Base-by-base conservation (phyloP, 179 eudicot species). In the Silene noctiflora region DNA sequence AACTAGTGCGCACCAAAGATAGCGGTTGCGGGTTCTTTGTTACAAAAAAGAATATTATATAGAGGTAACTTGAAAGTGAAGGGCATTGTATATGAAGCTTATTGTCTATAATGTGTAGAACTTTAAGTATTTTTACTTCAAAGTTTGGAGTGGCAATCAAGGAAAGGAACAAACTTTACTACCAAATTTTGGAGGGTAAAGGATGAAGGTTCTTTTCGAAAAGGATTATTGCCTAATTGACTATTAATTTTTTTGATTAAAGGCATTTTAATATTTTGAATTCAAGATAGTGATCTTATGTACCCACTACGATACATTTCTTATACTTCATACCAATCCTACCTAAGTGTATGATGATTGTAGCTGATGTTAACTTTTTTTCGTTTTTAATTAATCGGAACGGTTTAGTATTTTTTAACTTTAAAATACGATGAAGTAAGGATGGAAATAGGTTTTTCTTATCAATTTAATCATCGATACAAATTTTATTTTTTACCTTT, bases 51-150 rank as follows among this genome's bases (percentile, higher is more conserved):
- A 33, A 33, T 33, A 33, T 33, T 33, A 33, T 33, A 33, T 31
- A 29, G 61, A 77, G 81, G 72, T 77, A 75, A 70, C 81, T 81
- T 81, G 72, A 61, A 72, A 69, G 8, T 20, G 81, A 81, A 81
- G 84, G 84, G 48, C 84, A 81, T 77, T 81, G 77, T 74, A n/a
- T 35, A 6, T 73, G 75, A 77, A 81, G 84, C 39, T 77, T 81
- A 35, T 76, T 77, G 8, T 76, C 53, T 56, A 13, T 75, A 64
- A 62, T 42, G 46, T 42, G 46, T 42, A 66, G 71, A 55, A 55
- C 14, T 33, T 80, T 77, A 59, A 67, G 69, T 24, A 72, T 51
- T 66, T 77, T 74, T 71, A 81, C 74, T 59, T 71, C 13, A 22
- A 35, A 61, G 75, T 31, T 69, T 81, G 75, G 84, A 81, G 80